Evolutionary conservation across 768 basidiomycete species (phyloP), one percentile per base, ranked within the genome.

Genomic region (Leccinum variicolor): DNA sequence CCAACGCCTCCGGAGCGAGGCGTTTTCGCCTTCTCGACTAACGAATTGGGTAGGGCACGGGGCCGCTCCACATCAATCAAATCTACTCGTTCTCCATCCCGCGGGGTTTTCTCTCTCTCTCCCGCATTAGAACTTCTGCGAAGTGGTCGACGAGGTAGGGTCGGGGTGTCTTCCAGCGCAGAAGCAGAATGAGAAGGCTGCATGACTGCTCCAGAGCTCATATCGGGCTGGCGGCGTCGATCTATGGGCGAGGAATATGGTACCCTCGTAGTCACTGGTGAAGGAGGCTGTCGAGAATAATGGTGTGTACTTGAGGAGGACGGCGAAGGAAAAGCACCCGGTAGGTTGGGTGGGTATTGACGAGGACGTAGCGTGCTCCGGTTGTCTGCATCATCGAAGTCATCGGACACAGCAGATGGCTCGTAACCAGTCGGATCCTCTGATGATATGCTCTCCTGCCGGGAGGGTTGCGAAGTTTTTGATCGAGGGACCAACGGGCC

Each of bases 401-500:
- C 89, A 63, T 79, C 77, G 48, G 76, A 79, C 52, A 76, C 73
- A 15, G 64, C 60, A 14, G 80, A 78, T 25, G 85, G 86, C 56
- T 92, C 88, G 66, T 90, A 89, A n/a, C 86, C 87, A 33, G 82
- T 84, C 25, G 77, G 76, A 36, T 78, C 79, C 43, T 83, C 74
- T 15, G 90, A 90, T 15, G 90, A 92, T 50, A 86, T 70, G 64
- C 89, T 92, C 59, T 81, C 86, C 60, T 84, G 84, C 54, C 85
- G 77, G 41, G 87, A 86, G 48, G 80, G 75, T 31, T 84, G 78
- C 50, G 79, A 79, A 26, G 76, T 19, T 14, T 59, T 73, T 45
- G 71, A 78, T 51, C 77, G 83, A 25, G 80, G 80, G 17, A 79
- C 78, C 57, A 84, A 75, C 47, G 84, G 84, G 8, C 69, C 73